Evolutionary conservation across 164 flowering plant species (phyloP), one percentile per base, ranked within the genome.

Genomic region (Brasenia schreberi): DNA sequence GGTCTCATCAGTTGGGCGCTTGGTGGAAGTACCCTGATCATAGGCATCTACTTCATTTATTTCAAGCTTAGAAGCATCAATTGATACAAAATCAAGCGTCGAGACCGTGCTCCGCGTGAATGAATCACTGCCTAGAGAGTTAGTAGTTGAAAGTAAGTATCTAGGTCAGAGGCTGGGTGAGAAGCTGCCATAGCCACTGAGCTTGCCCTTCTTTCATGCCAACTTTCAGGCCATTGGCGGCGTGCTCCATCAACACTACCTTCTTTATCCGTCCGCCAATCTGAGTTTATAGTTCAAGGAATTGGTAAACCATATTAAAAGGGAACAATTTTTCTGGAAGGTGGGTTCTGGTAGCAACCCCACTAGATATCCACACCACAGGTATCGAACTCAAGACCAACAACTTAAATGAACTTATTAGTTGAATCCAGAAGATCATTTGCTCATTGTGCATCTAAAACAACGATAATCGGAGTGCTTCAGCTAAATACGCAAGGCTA

Each of bases 211-310:
- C 59, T 65, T n/a, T 65, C 65, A 65, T 69, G 77, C 93, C 93
- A 87, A 65, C 67, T 73, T 61, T 80, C 19, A 87, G 83, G 17
- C 88, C 88, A 16, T 74, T 62, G 0, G 69, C 69, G 7, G 84
- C 84, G 0, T 68, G 66, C 68, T 86, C 87, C 0, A 84, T 75
- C 75, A 86, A 84, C 1, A 86, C 83, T 7, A 76, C 74, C 64
- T 69, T 67, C 68, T 70, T 75, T 85, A 86, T 80, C 12, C 82
- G 73, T 5, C 86, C 73, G 9, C 94, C 90, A 90, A 88, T 86
- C 90, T 88, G 83, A n/a, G n/a, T n/a, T n/a, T n/a, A n/a, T n/a
- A n/a, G n/a, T n/a, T n/a, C n/a, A n/a, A n/a, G n/a, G n/a, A n/a
- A n/a, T n/a, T n/a, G n/a, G 61, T 23, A n/a, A 43, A 43, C 59